phyloP scores from a whole-genome alignment of 2,329 filamentous ascomycete genomes.

The Pezicula neosporulosa region DNA sequence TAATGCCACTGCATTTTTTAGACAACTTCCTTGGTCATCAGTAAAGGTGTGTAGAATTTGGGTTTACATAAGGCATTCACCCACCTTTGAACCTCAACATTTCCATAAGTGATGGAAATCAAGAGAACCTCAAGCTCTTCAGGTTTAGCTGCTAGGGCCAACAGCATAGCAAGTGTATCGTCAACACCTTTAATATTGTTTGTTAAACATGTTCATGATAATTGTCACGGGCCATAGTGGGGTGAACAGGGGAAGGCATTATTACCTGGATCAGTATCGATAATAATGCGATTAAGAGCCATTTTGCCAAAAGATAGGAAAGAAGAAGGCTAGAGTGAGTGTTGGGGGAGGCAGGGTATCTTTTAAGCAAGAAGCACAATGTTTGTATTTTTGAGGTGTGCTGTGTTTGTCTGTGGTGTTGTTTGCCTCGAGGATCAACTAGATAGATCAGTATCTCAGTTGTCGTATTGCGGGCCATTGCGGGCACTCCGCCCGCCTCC shows the following conservation, averaged over 20 bases:
- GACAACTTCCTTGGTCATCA: constrained; percentile 52
- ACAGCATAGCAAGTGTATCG: constrained; percentile 82
- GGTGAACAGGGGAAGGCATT: not conserved
- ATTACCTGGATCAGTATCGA: constrained; percentile 88
- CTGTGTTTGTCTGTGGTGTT: too few species aligned
- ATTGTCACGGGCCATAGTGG: constrained; percentile 7
- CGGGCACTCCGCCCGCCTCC: too few species aligned
- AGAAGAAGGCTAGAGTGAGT: not conserved
- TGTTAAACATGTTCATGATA: not conserved
- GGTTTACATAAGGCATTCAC: constrained; percentile 8
- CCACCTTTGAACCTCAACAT: constrained; percentile 81
- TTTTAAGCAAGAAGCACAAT: not conserved
- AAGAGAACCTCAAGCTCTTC: constrained; percentile 85
- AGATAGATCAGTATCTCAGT: too few species aligned
- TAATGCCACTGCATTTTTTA: constrained; percentile 83
- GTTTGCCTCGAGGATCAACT: too few species aligned
- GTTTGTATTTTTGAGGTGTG: not conserved
- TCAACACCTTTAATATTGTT: constrained; percentile 62
- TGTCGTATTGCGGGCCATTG: too few species aligned
- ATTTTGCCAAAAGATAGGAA: constrained; percentile 35
- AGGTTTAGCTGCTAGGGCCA: constrained; percentile 76
- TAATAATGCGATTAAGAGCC: constrained; percentile 77
- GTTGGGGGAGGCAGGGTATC: too few species aligned
- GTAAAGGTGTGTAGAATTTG: not conserved
- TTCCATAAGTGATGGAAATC: constrained; percentile 90